Percentiles rank a stretch among this genome's conserved stretches.
These are phyloP conservation scores for Didymella segeticola DNA, from an alignment of 2,329 filamentous ascomycete genomes.

Conservation along the genomic window DNA sequence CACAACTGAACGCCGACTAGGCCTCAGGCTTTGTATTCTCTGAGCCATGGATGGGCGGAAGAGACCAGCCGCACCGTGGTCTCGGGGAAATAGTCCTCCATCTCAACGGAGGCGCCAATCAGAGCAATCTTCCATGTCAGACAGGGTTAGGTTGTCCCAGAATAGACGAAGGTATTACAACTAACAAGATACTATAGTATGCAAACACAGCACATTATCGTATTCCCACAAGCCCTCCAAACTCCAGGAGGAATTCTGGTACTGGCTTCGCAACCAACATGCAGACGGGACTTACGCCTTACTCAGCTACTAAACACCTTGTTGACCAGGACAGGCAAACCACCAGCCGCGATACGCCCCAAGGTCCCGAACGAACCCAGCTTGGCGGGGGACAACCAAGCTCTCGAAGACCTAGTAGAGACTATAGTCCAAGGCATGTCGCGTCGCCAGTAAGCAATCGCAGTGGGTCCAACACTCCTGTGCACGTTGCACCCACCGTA, in stretches of 20 bases:
- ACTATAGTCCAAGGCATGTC: slow-evolving; percentile 10
- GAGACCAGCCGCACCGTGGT: slow-evolving; percentile 19
- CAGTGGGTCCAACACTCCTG: slow-evolving; percentile 30
- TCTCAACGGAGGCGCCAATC: slow-evolving; percentile 22
- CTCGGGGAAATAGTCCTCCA: slow-evolving; percentile 29
- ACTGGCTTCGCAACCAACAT: slow-evolving; percentile 6
- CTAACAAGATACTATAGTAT: slow-evolving; percentile 19
- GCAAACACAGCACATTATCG: background rate
- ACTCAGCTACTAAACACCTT: slow-evolving; percentile 5
- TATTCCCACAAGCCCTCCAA: slow-evolving; percentile 1
- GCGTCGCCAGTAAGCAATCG: slow-evolving; percentile 18
- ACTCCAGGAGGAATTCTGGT: slow-evolving; percentile 22
- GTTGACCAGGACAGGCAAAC: slow-evolving; percentile 21
- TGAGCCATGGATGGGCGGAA: slow-evolving; percentile 25
- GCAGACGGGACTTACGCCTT: slow-evolving; percentile 6
- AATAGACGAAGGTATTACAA: background rate
- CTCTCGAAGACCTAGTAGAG: slow-evolving; percentile 1
- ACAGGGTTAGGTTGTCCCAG: slow-evolving; percentile 7
- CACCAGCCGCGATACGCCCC: slow-evolving; percentile 3
- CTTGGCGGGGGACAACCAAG: background rate
- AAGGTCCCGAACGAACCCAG: background rate
- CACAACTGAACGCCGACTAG: background rate
- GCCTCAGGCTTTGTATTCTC: background rate
- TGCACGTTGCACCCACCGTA: slow-evolving; percentile 24
- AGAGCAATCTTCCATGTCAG: background rate